Conservation (phyloP, 1,139 yeast species). For the Taphrina pruni region DNA sequence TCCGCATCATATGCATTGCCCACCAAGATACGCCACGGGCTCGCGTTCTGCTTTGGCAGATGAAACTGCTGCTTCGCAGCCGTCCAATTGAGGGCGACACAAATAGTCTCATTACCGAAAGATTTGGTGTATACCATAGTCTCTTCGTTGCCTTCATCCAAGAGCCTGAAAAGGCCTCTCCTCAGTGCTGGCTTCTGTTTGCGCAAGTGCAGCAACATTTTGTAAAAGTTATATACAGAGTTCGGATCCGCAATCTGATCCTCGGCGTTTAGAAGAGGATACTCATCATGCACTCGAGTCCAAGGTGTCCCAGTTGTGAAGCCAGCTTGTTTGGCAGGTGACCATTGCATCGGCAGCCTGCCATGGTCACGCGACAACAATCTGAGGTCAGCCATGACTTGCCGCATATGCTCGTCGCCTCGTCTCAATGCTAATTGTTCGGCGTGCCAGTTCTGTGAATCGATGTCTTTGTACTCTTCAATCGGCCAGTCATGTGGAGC, state of each 20-base stretch:
- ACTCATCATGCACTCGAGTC: constrained; percentile 62
- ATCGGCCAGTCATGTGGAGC: constrained; percentile 58
- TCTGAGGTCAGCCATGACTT: constrained; percentile 34
- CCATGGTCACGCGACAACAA: constrained; percentile 53
- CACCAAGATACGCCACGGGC: background rate
- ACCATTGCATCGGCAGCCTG: constrained; percentile 69
- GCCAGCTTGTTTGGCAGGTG: constrained; percentile 56
- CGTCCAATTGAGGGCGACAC: constrained; percentile 36
- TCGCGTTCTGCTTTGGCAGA: constrained; percentile 2
- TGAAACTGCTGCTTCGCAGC: background rate
- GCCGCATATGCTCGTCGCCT: constrained; percentile 32
- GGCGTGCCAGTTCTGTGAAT: constrained; percentile 56
- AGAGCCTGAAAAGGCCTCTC: constrained; percentile 56
- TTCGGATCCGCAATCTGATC: constrained; percentile 58
- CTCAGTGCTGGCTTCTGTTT: constrained; percentile 56
- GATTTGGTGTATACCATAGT: constrained; percentile 23
- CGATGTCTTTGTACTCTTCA: constrained; percentile 60
- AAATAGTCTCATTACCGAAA: background rate
- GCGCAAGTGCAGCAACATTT: constrained; percentile 56
- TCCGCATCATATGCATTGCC: background rate
- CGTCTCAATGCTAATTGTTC: constrained; percentile 32
- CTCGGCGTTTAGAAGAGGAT: constrained; percentile 59
- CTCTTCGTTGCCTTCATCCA: constrained; percentile 22
- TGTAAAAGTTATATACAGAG: constrained; percentile 60
- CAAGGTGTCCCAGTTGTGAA: constrained; percentile 62